phyloP scores from a whole-genome alignment of 495 filamentous ascomycete genomes.

The Daldinia childiae region DNA sequence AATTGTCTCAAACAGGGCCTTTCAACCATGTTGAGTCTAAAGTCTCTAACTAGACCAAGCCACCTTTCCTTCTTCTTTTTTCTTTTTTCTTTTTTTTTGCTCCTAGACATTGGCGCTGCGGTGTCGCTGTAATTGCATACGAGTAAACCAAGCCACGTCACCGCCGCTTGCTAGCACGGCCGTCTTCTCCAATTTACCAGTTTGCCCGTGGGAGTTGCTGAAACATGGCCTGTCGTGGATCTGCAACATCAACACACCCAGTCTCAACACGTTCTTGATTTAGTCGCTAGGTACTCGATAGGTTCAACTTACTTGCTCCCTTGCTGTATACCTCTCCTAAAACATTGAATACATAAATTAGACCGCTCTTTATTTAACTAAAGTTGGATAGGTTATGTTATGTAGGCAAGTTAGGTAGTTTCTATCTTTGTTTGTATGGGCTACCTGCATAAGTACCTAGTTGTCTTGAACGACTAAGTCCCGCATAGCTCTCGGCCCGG shows the following conservation, averaged over 20 bases:
- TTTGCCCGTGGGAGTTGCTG: not conserved
- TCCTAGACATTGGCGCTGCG: not conserved
- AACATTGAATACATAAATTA: too few relatives aligned
- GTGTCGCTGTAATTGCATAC: too few relatives aligned
- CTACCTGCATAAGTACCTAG: too few relatives aligned
- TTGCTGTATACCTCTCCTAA: not conserved
- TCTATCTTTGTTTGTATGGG: too few relatives aligned
- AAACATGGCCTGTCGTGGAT: slow-evolving; percentile 21
- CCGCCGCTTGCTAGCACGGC: not conserved
- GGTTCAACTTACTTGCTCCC: not conserved
- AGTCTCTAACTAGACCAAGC: not conserved
- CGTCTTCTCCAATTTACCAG: slow-evolving; percentile 3
- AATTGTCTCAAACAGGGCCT: not conserved
- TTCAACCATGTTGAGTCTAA: not conserved
- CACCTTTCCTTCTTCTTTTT: not conserved
- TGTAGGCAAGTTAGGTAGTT: too few relatives aligned
- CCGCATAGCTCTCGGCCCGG: not conserved
- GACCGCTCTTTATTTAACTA: too few relatives aligned
- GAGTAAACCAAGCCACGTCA: slow-evolving; percentile 5
- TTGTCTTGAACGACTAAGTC: not conserved
- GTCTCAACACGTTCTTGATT: slow-evolving; percentile 1
- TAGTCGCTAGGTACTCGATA: not conserved
- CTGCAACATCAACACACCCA: slow-evolving; percentile 13
- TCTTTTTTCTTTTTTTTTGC: not conserved
- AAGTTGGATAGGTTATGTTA: too few relatives aligned